These are phyloP conservation scores for Suillus spraguei DNA, from an alignment of 768 basidiomycete species.

Conservation along the genomic window DNA sequence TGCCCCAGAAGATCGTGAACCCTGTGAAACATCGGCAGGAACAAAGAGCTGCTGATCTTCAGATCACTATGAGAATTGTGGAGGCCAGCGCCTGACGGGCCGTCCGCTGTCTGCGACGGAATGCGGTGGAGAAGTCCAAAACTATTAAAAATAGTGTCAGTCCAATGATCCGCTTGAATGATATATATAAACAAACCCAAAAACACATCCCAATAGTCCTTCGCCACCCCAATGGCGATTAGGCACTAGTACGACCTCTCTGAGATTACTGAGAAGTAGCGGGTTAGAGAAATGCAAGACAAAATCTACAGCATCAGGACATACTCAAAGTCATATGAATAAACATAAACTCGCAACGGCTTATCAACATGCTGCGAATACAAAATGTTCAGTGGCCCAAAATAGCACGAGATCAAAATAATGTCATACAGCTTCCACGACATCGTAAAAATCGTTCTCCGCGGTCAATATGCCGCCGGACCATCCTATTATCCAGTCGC, in stretches of 20 bases:
- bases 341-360: slow-evolving; percentile 92
- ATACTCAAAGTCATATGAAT: slow-evolving; percentile 96
- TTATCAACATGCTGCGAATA: slow-evolving; percentile 83
- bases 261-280: slow-evolving; percentile 62
- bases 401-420: slow-evolving; percentile 3
- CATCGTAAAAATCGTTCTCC: slow-evolving; percentile 95
- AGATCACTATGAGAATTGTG: slow-evolving; percentile 49
- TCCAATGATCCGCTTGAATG: slow-evolving; percentile 1
- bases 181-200: slow-evolving; percentile 64
- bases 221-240: slow-evolving; percentile 98
- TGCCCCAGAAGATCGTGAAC: slow-evolving; percentile 6
- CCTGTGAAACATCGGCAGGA: slow-evolving; percentile 56
- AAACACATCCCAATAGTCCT: slow-evolving; percentile 92
- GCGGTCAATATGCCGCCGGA: slow-evolving; percentile 89
- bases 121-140: slow-evolving; percentile 94
- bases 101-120: slow-evolving; percentile 71
- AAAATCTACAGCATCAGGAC: slow-evolving; percentile 30
- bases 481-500: slow-evolving; percentile 84
- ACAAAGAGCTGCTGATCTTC: slow-evolving; percentile 73
- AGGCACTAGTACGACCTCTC: slow-evolving; percentile 93
- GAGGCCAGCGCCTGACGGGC: slow-evolving; percentile 57
- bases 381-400: slow-evolving; percentile 1
- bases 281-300: slow-evolving; percentile 13
- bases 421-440: slow-evolving; percentile 82
- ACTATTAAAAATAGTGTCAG: slow-evolving; percentile 39